Evolutionary conservation across 192 early-diverging fungal species (phyloP).

Genomic region (Podila epicladia): DNA sequence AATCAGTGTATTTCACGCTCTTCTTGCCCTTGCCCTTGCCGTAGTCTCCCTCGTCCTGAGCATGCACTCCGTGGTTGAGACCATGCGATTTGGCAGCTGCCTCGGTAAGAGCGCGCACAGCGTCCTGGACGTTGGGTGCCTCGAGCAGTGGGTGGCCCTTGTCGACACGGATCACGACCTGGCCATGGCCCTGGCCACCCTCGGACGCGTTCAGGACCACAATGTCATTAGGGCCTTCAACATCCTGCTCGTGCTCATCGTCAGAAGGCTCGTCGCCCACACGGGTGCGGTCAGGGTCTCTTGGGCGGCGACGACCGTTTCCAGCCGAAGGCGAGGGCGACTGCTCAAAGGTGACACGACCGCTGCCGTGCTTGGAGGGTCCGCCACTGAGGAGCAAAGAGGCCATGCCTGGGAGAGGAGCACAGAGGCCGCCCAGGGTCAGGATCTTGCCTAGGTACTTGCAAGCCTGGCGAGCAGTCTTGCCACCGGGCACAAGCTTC

Average conservation of each 20-base stretch:
- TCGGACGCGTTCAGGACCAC: conserved; percentile 15
- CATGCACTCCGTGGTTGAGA: conserved; percentile 1
- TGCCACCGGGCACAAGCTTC: conserved; percentile 53
- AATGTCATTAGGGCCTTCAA: neutral
- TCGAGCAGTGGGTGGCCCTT: conserved; percentile 36
- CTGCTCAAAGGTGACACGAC: conserved; percentile 36
- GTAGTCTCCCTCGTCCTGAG: conserved; percentile 3
- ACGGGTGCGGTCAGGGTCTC: conserved; percentile 19
- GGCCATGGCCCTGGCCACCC: conserved; percentile 10
- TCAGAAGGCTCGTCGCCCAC: conserved; percentile 11
- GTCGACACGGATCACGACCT: conserved; percentile 18
- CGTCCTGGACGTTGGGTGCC: conserved; percentile 33
- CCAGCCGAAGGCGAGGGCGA: neutral
- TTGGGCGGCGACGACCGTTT: neutral
- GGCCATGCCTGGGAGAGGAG: conserved; percentile 39
- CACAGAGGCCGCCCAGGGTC: conserved; percentile 31
- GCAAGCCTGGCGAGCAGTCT: conserved; percentile 49
- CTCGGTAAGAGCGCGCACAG: conserved; percentile 17
- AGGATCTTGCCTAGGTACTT: conserved; percentile 59
- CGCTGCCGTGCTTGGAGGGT: conserved; percentile 15
- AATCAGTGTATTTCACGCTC: neutral
- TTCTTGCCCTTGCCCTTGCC: conserved; percentile 30
- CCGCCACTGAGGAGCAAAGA: conserved; percentile 17
- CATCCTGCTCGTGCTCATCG: conserved; percentile 1
- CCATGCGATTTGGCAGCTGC: conserved; percentile 40